Evolutionary conservation across 148 eudicot genomes (phyloP), one percentile per base, ranked within the genome.

Genomic region (Cornus florida): DNA sequence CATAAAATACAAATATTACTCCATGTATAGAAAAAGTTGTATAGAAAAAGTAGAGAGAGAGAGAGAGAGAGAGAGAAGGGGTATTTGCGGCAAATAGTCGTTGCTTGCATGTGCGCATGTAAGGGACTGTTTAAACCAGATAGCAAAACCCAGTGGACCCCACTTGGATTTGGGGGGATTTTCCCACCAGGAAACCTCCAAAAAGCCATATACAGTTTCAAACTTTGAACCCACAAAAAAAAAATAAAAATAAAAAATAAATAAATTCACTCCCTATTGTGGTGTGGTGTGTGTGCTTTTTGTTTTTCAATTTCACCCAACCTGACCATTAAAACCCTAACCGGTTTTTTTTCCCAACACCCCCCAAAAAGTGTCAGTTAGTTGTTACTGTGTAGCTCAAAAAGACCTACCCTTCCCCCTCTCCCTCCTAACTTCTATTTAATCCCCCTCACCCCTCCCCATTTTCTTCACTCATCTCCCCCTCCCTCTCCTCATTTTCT

Each of bases 381-480:
- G 48, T 43, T 43, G 48, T 43, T 43, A 43, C 48, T 43, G 48
- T 43, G 48, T 43, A 43, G 38, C 38, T 35, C 3, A 35, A 35
- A 35, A 35, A 35, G 1, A 35, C 38, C 38, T 81, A 84, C 73
- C 71, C 65, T 67, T 28, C 80, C 77, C 75, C 4, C 17, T 14
- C 31, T 4, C 76, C 67, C 72, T 12, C 13, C 74, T 69, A 50
- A 23, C 24, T 72, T 67, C 71, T 62, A 67, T 74, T 41, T 74
- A 65, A 56, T 39, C 69, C 10, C 66, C 11, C 65, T 4, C 16
- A n/a, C 65, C 16, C 16, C 57, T 50, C 14, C 65, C 16, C 20
- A 60, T 17, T 60, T 60, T 20, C 65, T 64, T 24, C 73, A 16
- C 9, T n/a, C 66, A 6, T 20, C 31, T 13, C 74, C 10, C 66